These are phyloP conservation scores for Alternaria brassicicola DNA, from an alignment of 2,329 filamentous ascomycete genomes.

Conservation along the genomic window DNA sequence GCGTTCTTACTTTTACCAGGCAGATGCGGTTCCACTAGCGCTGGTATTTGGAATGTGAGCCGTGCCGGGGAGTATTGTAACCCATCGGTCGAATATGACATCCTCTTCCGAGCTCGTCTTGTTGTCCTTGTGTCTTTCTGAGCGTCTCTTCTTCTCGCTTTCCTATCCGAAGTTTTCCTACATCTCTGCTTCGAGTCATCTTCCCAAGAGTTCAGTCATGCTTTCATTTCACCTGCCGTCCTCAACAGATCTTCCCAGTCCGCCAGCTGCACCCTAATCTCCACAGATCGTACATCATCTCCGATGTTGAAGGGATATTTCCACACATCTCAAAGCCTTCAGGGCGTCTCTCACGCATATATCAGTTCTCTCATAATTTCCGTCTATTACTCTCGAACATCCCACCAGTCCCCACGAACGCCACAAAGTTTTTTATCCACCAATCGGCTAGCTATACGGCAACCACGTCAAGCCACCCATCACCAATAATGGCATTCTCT, in stretches of 20 bases:
- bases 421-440: conserved; percentile 11
- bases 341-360: not conserved
- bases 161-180: not conserved
- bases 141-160: not conserved
- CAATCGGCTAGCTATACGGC: conserved; percentile 2
- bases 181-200: not conserved
- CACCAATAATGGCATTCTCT: not conserved
- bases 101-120: not conserved
- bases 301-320: not conserved
- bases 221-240: not conserved
- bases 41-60: not conserved
- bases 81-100: not conserved
- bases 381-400: not conserved
- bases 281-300: not conserved
- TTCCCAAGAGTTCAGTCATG: not conserved
- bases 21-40: not conserved
- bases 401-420: not conserved
- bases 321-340: not conserved
- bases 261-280: not conserved
- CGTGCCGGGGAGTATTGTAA: not conserved
- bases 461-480: not conserved
- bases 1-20: not conserved
- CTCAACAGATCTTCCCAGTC: not conserved
- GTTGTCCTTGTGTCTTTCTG: not conserved
- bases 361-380: not conserved